phyloP scores from a whole-genome alignment of 345 rosid genomes.

The Eucalyptus sideroxylon region DNA sequence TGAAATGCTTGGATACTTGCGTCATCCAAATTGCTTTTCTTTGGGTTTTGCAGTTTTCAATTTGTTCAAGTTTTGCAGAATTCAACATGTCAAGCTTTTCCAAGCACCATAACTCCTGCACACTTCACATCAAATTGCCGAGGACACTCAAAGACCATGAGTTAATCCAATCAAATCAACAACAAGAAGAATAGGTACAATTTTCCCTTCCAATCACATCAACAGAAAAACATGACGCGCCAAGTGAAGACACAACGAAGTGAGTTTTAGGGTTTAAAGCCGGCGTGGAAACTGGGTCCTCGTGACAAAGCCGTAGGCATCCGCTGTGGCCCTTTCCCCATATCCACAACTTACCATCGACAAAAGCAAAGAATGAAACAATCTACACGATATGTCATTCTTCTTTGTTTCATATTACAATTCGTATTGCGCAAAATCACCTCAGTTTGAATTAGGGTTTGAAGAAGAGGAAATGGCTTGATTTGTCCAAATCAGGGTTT shows the following conservation, averaged over 20 bases:
- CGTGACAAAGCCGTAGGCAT: too few relatives aligned
- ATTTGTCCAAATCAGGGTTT: neutral
- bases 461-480: too few relatives aligned
- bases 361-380: too few relatives aligned
- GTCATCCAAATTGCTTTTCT: neutral
- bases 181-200: neutral
- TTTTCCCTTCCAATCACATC: neutral
- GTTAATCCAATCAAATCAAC: neutral
- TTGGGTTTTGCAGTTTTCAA: neutral
- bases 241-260: too few relatives aligned
- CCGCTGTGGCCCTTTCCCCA: too few relatives aligned
- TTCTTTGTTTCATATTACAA: too few relatives aligned
- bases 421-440: too few relatives aligned
- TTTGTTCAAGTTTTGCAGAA: neutral
- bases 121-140: neutral
- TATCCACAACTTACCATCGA: too few relatives aligned
- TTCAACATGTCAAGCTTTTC: neutral
- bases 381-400: too few relatives aligned
- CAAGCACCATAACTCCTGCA: neutral
- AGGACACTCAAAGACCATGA: neutral
- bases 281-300: accelerated
- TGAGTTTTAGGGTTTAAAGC: too few relatives aligned
- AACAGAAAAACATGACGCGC: neutral
- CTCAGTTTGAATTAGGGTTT: too few relatives aligned
- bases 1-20: neutral